These are phyloP conservation scores for Boletus sp. DNA, from an alignment of 768 basidiomycete genomes.

Conservation along the genomic window DNA sequence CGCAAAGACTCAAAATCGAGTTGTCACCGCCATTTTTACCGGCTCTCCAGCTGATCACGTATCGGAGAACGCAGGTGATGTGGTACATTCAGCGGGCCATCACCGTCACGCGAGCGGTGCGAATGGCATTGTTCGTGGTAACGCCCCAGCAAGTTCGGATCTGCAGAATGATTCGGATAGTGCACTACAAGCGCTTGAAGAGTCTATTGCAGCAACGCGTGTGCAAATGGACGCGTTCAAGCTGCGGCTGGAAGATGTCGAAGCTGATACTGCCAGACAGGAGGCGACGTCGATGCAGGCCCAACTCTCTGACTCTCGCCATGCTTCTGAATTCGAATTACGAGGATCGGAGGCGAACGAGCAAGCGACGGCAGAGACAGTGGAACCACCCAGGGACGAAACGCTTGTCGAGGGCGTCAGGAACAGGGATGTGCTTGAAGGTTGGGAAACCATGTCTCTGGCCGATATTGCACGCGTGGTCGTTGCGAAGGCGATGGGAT, in stretches of 20 bases:
- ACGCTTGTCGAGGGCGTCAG: background rate
- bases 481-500: constrained; percentile 18
- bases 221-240: constrained; percentile 24
- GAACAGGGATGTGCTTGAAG: background rate
- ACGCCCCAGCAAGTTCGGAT: background rate
- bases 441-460: constrained; percentile 8
- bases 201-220: constrained; percentile 25
- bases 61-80: background rate
- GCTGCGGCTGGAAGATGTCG: constrained; percentile 28
- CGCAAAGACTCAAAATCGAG: constrained; percentile 13
- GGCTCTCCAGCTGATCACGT: constrained; percentile 8
- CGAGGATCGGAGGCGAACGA: background rate
- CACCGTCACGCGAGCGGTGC: background rate
- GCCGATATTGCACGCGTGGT: constrained; percentile 15
- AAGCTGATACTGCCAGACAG: constrained; percentile 19
- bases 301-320: background rate
- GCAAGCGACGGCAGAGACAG: background rate
- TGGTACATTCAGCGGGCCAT: background rate
- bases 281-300: constrained; percentile 7
- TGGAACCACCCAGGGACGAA: background rate
- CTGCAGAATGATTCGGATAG: constrained; percentile 3
- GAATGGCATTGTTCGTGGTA: background rate
- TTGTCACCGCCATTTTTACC: constrained; percentile 33
- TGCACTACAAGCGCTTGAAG: constrained; percentile 19
- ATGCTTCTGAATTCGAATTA: background rate